Base-by-base conservation (phyloP, 192 early-diverging fungal species). In the Coemansia erecta region DNA sequence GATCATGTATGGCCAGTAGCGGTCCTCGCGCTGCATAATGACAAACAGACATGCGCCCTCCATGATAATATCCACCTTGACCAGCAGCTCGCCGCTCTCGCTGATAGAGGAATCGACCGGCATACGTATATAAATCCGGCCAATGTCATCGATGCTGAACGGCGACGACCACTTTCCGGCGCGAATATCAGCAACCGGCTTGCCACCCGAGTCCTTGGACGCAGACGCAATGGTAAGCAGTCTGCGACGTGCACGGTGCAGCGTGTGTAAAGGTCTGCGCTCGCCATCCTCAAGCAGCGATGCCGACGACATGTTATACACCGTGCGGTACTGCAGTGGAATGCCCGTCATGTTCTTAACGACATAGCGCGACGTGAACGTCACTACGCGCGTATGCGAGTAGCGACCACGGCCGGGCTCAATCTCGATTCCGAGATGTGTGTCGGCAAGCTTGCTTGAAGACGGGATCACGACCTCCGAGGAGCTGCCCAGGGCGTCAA, bases 41-140 rank as follows among this genome's bases (percentile, higher is more conserved):
- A 99, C 84, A 72, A 96, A 97, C 21, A 99, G 70, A 2, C 93
- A 95, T 1, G 97, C 94, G 47, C 89, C 89, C 49, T 98, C 87
- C 53, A 99, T 58, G n/a, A 90, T 64, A 40, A 91, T 83, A 40
- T 93, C 88, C 10, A 88, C 83, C n/a, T 89, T 84, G 17, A 98
- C 80, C 21, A 99, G 74, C 8, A 70, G 18, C 63, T 72, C 71
- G 26, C 24, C 51, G 33, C 47, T 19, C 1, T 55, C 57, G 8
- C 22, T 37, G 21, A 33, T 74, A 17, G 71, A 61, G 42, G 86
- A 84, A 39, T 80, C 85, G 28, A 83, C 80, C 11, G 86, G 74
- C 21, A 97, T 57, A 10, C 90, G 91, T n/a, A 98, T 77, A 63
- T 87, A 90, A 11, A 90, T 79, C 19, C 85, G 83, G 17, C 95